A percentile compares a stretch with the other conserved stretches of the same genome.
phyloP scores from a whole-genome alignment of 2,329 filamentous ascomycete species.

The Fusarium euwallaceae region DNA sequence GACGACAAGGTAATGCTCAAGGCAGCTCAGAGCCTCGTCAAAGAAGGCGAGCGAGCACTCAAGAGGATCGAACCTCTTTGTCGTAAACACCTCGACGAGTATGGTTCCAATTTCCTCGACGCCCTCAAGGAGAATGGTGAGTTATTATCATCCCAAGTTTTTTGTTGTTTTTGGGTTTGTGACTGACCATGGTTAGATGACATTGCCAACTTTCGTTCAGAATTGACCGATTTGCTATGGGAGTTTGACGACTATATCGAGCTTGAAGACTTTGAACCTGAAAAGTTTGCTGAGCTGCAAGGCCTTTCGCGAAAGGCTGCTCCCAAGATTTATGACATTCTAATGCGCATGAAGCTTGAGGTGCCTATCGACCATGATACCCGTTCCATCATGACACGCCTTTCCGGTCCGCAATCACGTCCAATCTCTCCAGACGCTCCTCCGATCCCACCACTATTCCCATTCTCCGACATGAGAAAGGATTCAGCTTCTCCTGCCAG shows the following conservation, averaged over 20 bases:
- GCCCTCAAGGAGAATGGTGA: constrained; percentile 68
- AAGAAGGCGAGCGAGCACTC: constrained; percentile 63
- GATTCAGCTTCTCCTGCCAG: constrained; percentile 8
- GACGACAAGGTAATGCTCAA: constrained; percentile 62
- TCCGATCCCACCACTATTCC: constrained; percentile 43
- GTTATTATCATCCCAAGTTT: constrained; percentile 24
- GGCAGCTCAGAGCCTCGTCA: constrained; percentile 61
- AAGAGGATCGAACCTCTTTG: constrained; percentile 66
- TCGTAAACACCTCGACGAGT: constrained; percentile 62
- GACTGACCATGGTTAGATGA: constrained; percentile 55
- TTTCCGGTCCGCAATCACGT: constrained; percentile 45
- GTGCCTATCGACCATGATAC: constrained; percentile 44
- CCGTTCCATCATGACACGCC: constrained; percentile 47
- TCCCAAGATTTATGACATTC: constrained; percentile 62
- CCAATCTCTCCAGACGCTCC: constrained; percentile 44
- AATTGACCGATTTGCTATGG: constrained; percentile 66
- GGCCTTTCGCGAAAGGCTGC: constrained; percentile 62
- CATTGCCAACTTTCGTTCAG: constrained; percentile 61
- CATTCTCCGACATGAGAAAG: constrained; percentile 28
- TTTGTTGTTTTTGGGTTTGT: neutral
- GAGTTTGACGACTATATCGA: constrained; percentile 70
- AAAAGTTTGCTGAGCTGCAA: constrained; percentile 63
- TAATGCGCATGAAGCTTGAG: constrained; percentile 68
- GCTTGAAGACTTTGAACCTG: constrained; percentile 63
- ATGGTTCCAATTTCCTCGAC: constrained; percentile 62